Conservation (phyloP, 148 eudicot species). For the Silene uniflora region DNA sequence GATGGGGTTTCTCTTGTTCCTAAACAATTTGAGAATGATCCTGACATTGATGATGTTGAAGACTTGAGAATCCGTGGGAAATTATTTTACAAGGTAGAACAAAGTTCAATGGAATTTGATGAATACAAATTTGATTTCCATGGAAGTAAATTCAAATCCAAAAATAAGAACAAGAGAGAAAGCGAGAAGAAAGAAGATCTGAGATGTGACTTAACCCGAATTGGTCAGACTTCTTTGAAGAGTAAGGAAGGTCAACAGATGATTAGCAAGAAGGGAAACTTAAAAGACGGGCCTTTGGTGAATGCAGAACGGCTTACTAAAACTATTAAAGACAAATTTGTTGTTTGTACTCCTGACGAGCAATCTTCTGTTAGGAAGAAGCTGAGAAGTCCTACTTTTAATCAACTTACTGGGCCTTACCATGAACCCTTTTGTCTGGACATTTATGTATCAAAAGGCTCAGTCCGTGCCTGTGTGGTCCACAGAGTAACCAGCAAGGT, state of each 20-base stretch:
- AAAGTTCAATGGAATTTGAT: conserved; percentile 72
- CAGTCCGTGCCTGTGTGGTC: conserved; percentile 83
- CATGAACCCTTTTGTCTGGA: conserved; percentile 95
- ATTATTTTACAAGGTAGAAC: conserved; percentile 78
- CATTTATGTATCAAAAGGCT: conserved; percentile 65
- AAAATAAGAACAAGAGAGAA: conserved; percentile 26
- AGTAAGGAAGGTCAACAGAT: conserved; percentile 22
- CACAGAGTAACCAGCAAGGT: conserved; percentile 94
- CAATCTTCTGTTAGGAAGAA: conserved; percentile 36
- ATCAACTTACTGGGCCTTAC: conserved; percentile 84
- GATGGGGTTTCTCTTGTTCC: conserved; percentile 26
- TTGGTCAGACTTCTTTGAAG: conserved; percentile 25
- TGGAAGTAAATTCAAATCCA: conserved; percentile 40
- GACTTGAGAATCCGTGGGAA: conserved; percentile 72
- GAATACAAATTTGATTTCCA: conserved; percentile 78
- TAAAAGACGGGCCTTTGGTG: conserved; percentile 11
- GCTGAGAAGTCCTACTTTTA: conserved; percentile 64
- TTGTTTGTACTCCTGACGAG: conserved; percentile 25
- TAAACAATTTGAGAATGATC: conserved; percentile 25
- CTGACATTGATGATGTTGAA: conserved; percentile 71
- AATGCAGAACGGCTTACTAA: conserved; percentile 23
- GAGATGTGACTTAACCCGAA: conserved; percentile 12
- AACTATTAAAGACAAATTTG: conserved; percentile 31
- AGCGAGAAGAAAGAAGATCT: conserved; percentile 27
- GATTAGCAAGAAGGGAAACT: conserved; percentile 19